Conservation (phyloP, 2,329 filamentous ascomycete genomes). For the Aspergillus neoniger region DNA sequence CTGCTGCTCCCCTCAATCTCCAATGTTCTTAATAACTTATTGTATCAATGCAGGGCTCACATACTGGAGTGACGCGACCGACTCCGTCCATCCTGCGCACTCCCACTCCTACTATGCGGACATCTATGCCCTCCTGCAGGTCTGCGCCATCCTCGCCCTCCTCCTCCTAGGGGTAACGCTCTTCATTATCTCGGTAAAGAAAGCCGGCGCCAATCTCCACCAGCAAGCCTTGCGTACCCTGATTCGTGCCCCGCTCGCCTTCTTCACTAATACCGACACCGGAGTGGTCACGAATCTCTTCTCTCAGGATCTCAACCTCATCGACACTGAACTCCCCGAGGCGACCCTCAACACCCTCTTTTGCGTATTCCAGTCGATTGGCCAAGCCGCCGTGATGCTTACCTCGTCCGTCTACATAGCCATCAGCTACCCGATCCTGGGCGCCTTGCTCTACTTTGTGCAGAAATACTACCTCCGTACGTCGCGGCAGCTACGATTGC, state of each 20-base stretch:
- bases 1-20: too few species aligned
- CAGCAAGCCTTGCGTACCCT: slow-evolving; percentile 21
- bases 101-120: slow-evolving; percentile 27
- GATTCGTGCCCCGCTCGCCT: slow-evolving; percentile 42
- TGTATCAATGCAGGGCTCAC: not conserved
- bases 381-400: slow-evolving; percentile 23
- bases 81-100: slow-evolving; percentile 21
- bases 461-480: slow-evolving; percentile 1
- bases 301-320: slow-evolving; percentile 50
- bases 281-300: slow-evolving; percentile 51
- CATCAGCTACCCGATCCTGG: slow-evolving; percentile 16
- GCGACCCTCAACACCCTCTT: slow-evolving; percentile 17
- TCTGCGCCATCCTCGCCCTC: slow-evolving; percentile 21
- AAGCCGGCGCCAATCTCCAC: slow-evolving; percentile 28
- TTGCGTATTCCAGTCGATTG: slow-evolving; percentile 23
- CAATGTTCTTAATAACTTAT: not conserved
- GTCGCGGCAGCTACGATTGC: not conserved
- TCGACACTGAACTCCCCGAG: slow-evolving; percentile 44
- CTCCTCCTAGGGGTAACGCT: slow-evolving; percentile 3
- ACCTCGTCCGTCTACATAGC: slow-evolving; percentile 29
- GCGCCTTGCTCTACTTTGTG: not conserved
- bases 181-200: slow-evolving; percentile 23
- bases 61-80: slow-evolving; percentile 28
- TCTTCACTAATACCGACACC: slow-evolving; percentile 48
- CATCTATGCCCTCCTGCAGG: slow-evolving; percentile 31